Conservation (phyloP, 73 alveolate species). For the Paramecium sonneborni region DNA sequence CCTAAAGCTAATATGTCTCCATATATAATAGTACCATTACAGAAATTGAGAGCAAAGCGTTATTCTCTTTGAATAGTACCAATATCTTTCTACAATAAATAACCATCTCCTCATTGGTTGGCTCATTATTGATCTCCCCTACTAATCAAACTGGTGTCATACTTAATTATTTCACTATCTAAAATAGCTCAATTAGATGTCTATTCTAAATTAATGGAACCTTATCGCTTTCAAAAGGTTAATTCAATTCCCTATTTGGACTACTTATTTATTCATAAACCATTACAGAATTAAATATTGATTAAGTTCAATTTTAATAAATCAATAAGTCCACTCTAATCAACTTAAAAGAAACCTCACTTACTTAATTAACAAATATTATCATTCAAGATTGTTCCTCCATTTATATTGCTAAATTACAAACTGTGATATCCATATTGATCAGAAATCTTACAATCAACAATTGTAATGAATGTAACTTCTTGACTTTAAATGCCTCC, state of each 20-base stretch:
- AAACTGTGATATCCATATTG: background rate
- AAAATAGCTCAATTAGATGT: background rate
- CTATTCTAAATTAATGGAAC: background rate
- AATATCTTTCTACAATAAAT: background rate
- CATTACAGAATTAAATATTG: background rate
- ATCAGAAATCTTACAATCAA: background rate
- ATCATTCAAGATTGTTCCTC: background rate
- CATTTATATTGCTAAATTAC: background rate
- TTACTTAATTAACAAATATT: background rate
- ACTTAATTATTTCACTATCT: background rate
- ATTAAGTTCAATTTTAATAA: background rate
- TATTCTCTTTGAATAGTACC: background rate
- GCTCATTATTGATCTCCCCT: background rate
- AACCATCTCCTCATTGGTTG: background rate
- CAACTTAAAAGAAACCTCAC: background rate
- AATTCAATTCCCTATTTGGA: background rate
- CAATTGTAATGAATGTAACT: background rate
- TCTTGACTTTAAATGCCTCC: background rate
- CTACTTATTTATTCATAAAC: background rate
- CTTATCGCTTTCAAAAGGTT: background rate
- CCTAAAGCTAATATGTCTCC: background rate
- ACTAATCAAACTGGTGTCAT: background rate
- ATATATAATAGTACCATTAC: background rate
- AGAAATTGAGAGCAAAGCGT: background rate
- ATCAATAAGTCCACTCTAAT: background rate